phyloP scores from a whole-genome alignment of 2,329 filamentous ascomycete species.

The Pochonia chlamydosporia region DNA sequence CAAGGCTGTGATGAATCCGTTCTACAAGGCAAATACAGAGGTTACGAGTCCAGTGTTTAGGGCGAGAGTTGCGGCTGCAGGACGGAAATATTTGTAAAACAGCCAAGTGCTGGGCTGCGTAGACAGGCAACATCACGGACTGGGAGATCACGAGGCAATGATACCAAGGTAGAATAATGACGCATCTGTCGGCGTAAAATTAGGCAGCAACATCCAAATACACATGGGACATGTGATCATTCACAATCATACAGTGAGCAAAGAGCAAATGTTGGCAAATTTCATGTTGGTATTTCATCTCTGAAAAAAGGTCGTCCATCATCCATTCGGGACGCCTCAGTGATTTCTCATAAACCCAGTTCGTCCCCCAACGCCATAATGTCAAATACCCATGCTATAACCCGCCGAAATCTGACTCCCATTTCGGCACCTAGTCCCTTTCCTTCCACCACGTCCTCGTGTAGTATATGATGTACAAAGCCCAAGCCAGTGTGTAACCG shows the following conservation, averaged over 20 bases:
- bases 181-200: background rate
- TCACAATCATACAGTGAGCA: background rate
- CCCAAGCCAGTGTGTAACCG: background rate
- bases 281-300: constrained; percentile 13
- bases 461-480: constrained; percentile 7
- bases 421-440: background rate
- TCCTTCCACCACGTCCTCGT: background rate
- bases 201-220: background rate
- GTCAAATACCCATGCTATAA: constrained; percentile 19
- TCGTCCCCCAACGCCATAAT: constrained; percentile 6
- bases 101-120: background rate
- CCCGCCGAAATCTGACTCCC: constrained; percentile 12
- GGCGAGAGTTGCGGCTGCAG: constrained; percentile 74
- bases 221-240: background rate
- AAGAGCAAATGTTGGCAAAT: background rate
- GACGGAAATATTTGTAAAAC: constrained; percentile 76
- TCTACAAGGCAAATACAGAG: constrained; percentile 80
- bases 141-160: constrained; percentile 3
- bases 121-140: constrained; percentile 7
- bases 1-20: constrained; percentile 95
- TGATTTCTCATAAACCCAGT: constrained; percentile 9
- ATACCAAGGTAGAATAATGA: constrained; percentile 6
- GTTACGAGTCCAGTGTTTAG: constrained; percentile 85
- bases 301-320: constrained; percentile 23
- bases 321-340: constrained; percentile 22